These are phyloP conservation scores for Apiospora rasikravindrae DNA, from an alignment of 2,329 filamentous ascomycete genomes.

Conservation along the genomic window DNA sequence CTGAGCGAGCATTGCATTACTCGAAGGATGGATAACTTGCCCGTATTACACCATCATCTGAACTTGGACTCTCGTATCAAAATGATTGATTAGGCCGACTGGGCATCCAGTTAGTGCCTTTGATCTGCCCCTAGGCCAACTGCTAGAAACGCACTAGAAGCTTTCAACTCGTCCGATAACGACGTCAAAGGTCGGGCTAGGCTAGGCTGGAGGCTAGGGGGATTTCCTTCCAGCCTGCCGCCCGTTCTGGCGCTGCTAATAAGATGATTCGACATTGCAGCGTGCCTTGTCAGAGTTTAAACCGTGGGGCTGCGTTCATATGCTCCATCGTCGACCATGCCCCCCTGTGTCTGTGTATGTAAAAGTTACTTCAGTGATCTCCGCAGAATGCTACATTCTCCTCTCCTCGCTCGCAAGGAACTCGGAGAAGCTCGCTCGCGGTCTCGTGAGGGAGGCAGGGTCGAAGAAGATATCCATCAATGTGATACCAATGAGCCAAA, in stretches of 20 bases:
- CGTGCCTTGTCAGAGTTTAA: constrained; percentile 10
- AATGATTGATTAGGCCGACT: constrained; percentile 8
- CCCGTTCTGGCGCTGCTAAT: constrained; percentile 3
- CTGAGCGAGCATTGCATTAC: neutral
- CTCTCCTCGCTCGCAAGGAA: neutral
- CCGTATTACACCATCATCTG: neutral
- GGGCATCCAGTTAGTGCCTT: neutral
- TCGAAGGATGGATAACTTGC: neutral
- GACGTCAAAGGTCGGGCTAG: neutral
- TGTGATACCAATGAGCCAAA: neutral
- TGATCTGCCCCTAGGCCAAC: neutral
- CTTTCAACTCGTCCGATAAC: neutral
- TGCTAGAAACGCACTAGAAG: constrained; percentile 9
- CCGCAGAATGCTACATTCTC: constrained; percentile 5
- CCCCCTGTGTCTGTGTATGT: neutral
- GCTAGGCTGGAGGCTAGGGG: neutral
- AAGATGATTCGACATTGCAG: constrained; percentile 9
- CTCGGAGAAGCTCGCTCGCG: neutral
- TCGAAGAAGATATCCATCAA: neutral
- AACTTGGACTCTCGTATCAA: constrained; percentile 5
- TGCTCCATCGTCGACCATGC: neutral
- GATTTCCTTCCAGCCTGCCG: neutral
- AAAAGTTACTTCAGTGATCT: constrained; percentile 10
- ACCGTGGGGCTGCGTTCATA: neutral
- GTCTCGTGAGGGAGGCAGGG: neutral